Conservation (phyloP, 768 basidiomycete genomes). For the Xerocomellus intermedius region DNA sequence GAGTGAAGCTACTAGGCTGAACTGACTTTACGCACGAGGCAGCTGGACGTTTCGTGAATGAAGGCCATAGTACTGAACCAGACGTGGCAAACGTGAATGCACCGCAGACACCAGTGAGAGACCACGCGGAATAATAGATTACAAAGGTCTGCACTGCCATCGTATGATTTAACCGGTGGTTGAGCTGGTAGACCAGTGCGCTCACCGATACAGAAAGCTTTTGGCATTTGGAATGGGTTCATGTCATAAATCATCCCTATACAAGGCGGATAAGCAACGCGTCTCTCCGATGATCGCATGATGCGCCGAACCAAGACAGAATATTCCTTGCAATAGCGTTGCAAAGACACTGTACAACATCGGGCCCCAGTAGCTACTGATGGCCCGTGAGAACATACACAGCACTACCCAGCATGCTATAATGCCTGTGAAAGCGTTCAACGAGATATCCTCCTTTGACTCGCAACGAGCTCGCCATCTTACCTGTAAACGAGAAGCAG, state of each 20-base stretch:
- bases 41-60: constrained; percentile 26
- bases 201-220: constrained; percentile 55
- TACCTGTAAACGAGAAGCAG: constrained; percentile 54
- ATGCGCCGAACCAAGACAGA: constrained; percentile 53
- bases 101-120: constrained; percentile 44
- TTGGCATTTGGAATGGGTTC: constrained; percentile 60
- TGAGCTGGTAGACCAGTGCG: neutral
- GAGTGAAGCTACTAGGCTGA: neutral
- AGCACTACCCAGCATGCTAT: constrained; percentile 50
- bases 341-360: constrained; percentile 48
- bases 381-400: constrained; percentile 42
- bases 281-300: neutral
- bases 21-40: constrained; percentile 17
- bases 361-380: constrained; percentile 48
- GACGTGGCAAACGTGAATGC: constrained; percentile 49
- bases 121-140: constrained; percentile 42
- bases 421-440: constrained; percentile 38
- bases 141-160: constrained; percentile 25
- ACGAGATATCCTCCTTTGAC: neutral
- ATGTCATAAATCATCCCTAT: constrained; percentile 64
- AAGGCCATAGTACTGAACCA: constrained; percentile 41
- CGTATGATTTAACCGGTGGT: constrained; percentile 12
- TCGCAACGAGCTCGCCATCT: neutral
- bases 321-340: constrained; percentile 51
- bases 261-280: neutral